phyloP scores from a whole-genome alignment of 202 grass and related monocot genomes.

The Eragrostis tef region DNA sequence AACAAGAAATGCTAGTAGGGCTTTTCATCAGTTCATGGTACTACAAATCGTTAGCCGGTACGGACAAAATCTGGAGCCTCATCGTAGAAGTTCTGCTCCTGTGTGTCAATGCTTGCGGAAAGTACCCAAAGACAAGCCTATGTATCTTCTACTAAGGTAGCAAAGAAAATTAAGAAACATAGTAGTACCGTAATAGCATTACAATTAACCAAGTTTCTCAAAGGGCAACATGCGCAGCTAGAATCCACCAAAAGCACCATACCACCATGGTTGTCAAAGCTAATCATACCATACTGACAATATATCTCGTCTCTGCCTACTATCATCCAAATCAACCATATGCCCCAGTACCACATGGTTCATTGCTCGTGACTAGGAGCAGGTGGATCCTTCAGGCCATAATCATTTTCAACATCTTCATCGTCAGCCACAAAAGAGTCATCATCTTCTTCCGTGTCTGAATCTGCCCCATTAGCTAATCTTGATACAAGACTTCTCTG shows the following conservation, averaged over 20 bases:
- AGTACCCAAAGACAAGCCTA: too few species aligned
- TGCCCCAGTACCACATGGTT: neutral
- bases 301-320: neutral
- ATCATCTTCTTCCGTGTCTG: neutral
- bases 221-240: neutral
- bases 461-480: neutral
- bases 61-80: too few species aligned
- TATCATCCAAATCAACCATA: neutral
- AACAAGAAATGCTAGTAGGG: too few species aligned
- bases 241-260: neutral
- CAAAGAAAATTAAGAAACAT: neutral
- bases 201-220: neutral
- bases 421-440: conserved; percentile 2
- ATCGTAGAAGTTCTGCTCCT: too few species aligned
- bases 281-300: neutral
- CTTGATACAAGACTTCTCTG: neutral
- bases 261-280: neutral
- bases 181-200: neutral
- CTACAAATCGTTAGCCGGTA: too few species aligned
- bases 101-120: too few species aligned
- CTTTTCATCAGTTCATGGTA: too few species aligned
- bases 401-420: conserved; percentile 19
- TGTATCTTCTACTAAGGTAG: too few species aligned
- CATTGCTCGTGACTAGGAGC: neutral
- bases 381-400: neutral